Evolutionary conservation across 768 basidiomycete species (phyloP).

Genomic region (Boletus tomentosulus): DNA sequence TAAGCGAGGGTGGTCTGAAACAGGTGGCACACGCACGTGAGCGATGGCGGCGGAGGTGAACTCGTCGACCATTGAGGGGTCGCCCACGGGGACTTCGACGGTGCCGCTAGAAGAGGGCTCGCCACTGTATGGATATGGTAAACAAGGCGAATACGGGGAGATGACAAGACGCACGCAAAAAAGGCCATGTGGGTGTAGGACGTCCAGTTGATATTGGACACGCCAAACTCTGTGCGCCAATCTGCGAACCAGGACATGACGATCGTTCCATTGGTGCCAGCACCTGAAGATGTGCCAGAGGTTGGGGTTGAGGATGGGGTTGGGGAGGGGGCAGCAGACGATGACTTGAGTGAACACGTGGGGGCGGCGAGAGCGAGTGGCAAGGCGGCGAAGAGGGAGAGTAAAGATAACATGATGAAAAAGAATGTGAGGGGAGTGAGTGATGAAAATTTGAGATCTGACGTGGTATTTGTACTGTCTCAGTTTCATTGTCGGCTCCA

Average conservation of each 20-base stretch:
- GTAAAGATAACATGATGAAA: slow-evolving; percentile 17
- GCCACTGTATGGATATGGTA: slow-evolving; percentile 9
- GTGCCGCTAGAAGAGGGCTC: slow-evolving; percentile 18
- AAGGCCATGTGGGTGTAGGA: slow-evolving; percentile 68
- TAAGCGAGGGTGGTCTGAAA: background rate
- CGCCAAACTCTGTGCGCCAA: slow-evolving; percentile 51
- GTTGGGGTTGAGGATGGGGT: slow-evolving; percentile 1
- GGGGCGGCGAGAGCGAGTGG: slow-evolving; percentile 30
- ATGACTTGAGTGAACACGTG: slow-evolving; percentile 17
- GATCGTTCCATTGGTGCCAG: slow-evolving; percentile 31
- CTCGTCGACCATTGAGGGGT: slow-evolving; percentile 5
- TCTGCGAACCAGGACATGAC: slow-evolving; percentile 69
- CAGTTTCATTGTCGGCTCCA: background rate
- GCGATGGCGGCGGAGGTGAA: slow-evolving; percentile 25
- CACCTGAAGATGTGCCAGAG: slow-evolving; percentile 12
- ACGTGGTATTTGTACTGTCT: background rate
- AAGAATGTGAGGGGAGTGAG: slow-evolving; percentile 16
- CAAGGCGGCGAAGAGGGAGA: slow-evolving; percentile 21
- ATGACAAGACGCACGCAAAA: slow-evolving; percentile 40
- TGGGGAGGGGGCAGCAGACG: slow-evolving; percentile 5
- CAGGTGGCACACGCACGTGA: slow-evolving; percentile 15
- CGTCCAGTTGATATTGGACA: slow-evolving; percentile 56
- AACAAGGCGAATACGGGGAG: background rate
- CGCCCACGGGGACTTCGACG: slow-evolving; percentile 8
- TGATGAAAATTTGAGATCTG: background rate